Evolutionary conservation across 148 eudicot species (phyloP).

Genomic region (Polygonum aviculare): DNA sequence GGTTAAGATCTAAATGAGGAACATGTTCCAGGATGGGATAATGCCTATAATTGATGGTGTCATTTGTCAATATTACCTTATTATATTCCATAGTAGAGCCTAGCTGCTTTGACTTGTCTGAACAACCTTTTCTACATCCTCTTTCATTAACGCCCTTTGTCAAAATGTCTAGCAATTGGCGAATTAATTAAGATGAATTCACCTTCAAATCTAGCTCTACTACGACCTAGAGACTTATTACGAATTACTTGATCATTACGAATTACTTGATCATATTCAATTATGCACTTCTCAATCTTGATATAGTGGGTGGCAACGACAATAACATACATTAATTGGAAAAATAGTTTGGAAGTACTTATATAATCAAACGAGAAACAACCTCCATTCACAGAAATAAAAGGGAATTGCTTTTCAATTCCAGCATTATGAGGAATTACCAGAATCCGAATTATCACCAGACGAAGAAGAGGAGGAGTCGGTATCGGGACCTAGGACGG

Average conservation of each 20-base stretch:
- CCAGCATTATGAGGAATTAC: not conserved
- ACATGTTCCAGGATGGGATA: not conserved
- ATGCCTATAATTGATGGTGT: not conserved
- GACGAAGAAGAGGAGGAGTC: constrained; percentile 31
- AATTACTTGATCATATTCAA: not conserved
- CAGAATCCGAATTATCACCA: not conserved
- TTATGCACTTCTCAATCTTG: not conserved
- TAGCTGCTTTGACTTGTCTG: not conserved
- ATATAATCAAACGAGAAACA: not conserved
- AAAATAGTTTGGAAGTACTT: not conserved
- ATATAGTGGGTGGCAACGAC: not conserved
- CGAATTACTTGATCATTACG: not conserved
- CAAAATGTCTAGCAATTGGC: not conserved
- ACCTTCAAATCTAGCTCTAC: not conserved
- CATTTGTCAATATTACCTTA: not conserved
- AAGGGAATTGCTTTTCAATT: not conserved
- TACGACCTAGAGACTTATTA: not conserved
- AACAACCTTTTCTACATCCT: not conserved
- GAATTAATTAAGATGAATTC: not conserved
- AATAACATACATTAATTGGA: not conserved
- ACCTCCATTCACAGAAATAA: not conserved
- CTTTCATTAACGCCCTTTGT: not conserved
- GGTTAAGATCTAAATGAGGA: too few relatives aligned
- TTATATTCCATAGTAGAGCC: not conserved
- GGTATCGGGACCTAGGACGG: constrained; percentile 30